phyloP scores from a whole-genome alignment of 129 eudicot species.

The Ambrosia artemisiifolia region DNA sequence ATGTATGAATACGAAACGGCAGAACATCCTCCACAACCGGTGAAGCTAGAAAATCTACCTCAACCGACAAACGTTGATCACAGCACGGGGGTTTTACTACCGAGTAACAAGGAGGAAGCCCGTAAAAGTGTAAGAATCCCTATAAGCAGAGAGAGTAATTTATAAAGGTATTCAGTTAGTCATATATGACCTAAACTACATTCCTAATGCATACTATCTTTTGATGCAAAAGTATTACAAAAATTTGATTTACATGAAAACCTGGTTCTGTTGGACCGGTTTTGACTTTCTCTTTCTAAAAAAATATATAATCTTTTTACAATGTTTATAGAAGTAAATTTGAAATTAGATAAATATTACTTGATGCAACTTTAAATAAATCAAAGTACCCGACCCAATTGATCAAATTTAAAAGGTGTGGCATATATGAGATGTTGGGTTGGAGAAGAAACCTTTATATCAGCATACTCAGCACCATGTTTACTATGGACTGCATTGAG shows the following conservation, averaged over 20 bases:
- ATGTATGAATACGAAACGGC: no score
- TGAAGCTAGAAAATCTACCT: no score
- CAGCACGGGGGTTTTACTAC: not conserved
- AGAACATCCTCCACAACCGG: no score
- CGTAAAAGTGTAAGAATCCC: not conserved
- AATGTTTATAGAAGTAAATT: not conserved
- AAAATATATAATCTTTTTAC: no score
- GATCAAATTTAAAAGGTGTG: not conserved
- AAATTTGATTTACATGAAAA: not conserved
- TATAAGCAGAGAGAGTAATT: not conserved
- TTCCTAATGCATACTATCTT: no score
- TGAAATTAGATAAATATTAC: not conserved
- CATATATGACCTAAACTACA: no score
- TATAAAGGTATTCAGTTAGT: not conserved
- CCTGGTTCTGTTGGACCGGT: no score
- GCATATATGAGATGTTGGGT: not conserved
- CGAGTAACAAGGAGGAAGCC: not conserved
- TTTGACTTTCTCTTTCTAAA: no score
- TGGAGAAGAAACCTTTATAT: not conserved
- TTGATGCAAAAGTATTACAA: not conserved
- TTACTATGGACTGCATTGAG: no score
- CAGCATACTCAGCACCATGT: not conserved
- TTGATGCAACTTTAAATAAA: not conserved
- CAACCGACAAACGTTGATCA: no score
- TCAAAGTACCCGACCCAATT: not conserved